Conservation (phyloP, 257 asterid genomes). For the Ophiorrhiza pumila region DNA sequence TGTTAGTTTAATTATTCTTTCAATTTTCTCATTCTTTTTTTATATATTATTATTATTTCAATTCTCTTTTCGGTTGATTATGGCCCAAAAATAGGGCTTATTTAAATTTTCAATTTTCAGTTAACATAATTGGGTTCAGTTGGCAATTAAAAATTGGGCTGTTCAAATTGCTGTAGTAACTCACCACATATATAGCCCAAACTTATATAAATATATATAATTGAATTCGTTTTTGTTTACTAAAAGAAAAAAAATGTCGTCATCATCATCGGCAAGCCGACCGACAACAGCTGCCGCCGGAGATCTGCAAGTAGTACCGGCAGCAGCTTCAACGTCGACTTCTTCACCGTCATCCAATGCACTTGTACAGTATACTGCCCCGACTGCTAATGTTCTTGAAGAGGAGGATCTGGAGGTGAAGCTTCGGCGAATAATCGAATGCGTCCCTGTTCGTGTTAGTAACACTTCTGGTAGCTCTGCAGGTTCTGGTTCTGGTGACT, state of each 20-base stretch:
- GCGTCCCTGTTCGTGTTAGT: conserved; percentile 92
- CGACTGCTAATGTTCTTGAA: conserved; percentile 54
- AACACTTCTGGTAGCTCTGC: conserved; percentile 98
- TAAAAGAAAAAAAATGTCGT: conserved; percentile 21
- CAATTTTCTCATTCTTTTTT: too few species aligned
- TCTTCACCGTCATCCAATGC: conserved; percentile 60
- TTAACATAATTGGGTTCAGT: too few species aligned
- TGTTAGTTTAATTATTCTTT: too few species aligned
- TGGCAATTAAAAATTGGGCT: too few species aligned
- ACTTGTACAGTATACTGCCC: conserved; percentile 67
- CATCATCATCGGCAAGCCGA: conserved; percentile 34
- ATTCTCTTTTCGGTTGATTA: too few species aligned
- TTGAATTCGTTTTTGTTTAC: too few species aligned
- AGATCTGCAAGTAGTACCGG: conserved; percentile 60
- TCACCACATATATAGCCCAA: too few species aligned
- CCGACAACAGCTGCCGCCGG: conserved; percentile 45
- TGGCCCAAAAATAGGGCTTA: too few species aligned
- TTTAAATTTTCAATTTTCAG: too few species aligned
- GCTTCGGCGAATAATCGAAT: conserved; percentile 92
- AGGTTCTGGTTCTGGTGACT: conserved; percentile 98
- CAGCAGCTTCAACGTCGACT: conserved; percentile 11
- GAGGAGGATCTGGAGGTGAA: conserved; percentile 92
- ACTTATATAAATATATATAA: too few species aligned
- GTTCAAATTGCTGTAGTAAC: too few species aligned
- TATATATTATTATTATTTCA: too few species aligned